These are phyloP conservation scores for Colletotrichum liriopes DNA, from an alignment of 2,329 filamentous ascomycete species.

Conservation along the genomic window DNA sequence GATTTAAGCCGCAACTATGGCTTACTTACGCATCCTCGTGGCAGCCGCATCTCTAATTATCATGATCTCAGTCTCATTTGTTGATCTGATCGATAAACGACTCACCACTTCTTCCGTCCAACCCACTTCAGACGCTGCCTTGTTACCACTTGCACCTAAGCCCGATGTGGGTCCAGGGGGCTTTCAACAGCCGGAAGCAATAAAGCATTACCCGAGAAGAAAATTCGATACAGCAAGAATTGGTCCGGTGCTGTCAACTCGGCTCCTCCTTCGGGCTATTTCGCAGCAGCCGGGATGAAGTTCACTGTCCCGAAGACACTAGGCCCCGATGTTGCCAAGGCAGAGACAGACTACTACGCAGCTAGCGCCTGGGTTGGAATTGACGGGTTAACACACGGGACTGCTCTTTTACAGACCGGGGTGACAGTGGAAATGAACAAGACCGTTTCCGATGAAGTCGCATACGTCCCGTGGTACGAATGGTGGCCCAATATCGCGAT, in stretches of 20 bases:
- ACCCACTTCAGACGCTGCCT: too few species aligned
- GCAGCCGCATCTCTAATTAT: background rate
- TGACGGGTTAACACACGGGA: background rate
- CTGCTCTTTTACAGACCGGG: background rate
- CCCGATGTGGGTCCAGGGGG: background rate
- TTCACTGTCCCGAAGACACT: background rate
- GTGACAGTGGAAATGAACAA: background rate
- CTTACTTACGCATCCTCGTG: background rate
- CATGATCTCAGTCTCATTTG: background rate
- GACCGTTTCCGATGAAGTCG: background rate
- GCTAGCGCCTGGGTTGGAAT: background rate
- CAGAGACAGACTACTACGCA: background rate
- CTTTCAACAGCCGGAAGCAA: background rate
- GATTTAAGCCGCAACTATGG: background rate
- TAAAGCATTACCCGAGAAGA: background rate
- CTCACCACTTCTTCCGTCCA: too few species aligned
- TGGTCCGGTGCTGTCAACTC: constrained; percentile 2
- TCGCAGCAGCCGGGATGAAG: background rate
- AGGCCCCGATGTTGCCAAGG: background rate
- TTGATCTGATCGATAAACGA: background rate
- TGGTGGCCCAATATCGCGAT: constrained; percentile 6
- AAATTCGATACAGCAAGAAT: constrained; percentile 1
- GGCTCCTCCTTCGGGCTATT: background rate
- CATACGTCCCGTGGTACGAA: constrained; percentile 2
- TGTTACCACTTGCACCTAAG: background rate